Conservation (phyloP, 495 filamentous ascomycete species). For the Neurospora africana region DNA sequence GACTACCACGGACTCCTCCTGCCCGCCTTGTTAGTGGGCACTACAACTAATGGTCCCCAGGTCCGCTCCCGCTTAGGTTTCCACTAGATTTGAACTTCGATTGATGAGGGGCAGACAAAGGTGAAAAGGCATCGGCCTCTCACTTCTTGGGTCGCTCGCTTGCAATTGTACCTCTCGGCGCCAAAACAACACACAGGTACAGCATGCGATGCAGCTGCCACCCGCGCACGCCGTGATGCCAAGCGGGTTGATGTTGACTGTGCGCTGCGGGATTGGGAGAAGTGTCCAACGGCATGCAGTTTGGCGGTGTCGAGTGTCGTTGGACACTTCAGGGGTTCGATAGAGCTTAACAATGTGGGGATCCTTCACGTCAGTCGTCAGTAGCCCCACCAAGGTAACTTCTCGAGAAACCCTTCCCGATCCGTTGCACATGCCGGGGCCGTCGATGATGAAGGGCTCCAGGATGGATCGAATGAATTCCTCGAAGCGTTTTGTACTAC, state of each 20-base stretch:
- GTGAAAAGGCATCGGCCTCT: neutral
- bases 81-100: neutral
- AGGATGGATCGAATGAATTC: neutral
- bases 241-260: neutral
- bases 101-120: neutral
- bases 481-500: neutral
- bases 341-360: neutral
- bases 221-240: neutral
- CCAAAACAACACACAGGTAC: neutral
- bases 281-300: neutral
- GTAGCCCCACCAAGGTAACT: neutral
- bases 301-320: neutral
- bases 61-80: neutral
- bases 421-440: neutral
- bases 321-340: neutral
- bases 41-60: neutral
- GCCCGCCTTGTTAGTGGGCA: neutral
- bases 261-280: neutral
- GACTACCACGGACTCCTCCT: neutral
- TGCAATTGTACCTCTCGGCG: neutral
- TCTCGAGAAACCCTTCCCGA: neutral
- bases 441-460: neutral
- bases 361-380: neutral
- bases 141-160: neutral
- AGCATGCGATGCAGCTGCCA: neutral